A percentile compares a stretch with the other conserved stretches of the same genome.
Conservation (phyloP, 1,284 basidiomycete genomes). For the Chalciporus sp. region DNA sequence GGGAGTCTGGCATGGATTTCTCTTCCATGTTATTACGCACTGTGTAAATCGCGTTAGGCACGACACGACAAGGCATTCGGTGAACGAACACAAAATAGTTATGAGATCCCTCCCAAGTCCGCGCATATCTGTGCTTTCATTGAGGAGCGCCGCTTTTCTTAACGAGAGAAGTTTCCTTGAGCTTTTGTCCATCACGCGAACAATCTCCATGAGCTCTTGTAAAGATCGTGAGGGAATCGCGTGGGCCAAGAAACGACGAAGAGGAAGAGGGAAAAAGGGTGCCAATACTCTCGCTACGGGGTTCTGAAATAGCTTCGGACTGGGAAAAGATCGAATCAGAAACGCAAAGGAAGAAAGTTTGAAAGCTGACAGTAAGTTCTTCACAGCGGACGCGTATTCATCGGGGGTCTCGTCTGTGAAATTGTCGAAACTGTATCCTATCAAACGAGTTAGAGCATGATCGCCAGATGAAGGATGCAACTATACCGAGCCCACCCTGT, state of each 20-base stretch:
- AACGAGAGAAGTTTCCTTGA: slow-evolving; percentile 41
- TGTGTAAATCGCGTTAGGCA: slow-evolving; percentile 32
- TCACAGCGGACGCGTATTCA: slow-evolving; percentile 33
- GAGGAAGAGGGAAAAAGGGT: slow-evolving; percentile 39
- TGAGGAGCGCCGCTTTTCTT: slow-evolving; percentile 34
- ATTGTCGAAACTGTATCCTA: slow-evolving; percentile 38
- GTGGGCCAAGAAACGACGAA: slow-evolving; percentile 45
- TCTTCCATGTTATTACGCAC: slow-evolving; percentile 23
- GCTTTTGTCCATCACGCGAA: slow-evolving; percentile 47
- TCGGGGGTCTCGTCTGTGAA: slow-evolving; percentile 42
- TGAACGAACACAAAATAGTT: slow-evolving; percentile 4
- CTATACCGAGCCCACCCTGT: slow-evolving; percentile 44
- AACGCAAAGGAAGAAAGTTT: slow-evolving; percentile 4
- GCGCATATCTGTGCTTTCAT: slow-evolving; percentile 31
- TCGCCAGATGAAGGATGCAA: not conserved
- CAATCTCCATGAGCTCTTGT: slow-evolving; percentile 45
- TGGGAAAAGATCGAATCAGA: slow-evolving; percentile 29
- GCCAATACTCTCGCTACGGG: slow-evolving; percentile 36
- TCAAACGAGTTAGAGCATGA: slow-evolving; percentile 42
- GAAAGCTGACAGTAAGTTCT: slow-evolving; percentile 43
- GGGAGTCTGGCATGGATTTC: slow-evolving; percentile 1
- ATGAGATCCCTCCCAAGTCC: not conserved
- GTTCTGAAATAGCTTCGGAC: slow-evolving; percentile 40
- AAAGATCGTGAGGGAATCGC: slow-evolving; percentile 40
- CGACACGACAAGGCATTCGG: not conserved